Conservation (phyloP, 1,284 basidiomycete species). For the Malassezia equina region DNA sequence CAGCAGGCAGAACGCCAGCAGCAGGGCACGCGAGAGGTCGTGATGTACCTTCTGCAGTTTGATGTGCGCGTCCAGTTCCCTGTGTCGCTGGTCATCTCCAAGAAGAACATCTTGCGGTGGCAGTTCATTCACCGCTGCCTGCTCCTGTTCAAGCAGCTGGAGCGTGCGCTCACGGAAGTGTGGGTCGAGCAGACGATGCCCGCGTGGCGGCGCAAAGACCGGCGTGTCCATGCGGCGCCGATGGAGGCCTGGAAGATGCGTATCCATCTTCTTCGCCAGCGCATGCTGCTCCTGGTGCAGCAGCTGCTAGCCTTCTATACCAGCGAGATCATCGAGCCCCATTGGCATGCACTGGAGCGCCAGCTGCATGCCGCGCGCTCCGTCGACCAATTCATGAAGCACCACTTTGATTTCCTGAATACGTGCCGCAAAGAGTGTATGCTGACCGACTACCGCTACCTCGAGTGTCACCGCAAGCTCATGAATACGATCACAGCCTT, state of each 20-base stretch:
- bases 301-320: constrained; percentile 43
- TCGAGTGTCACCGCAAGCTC: constrained; percentile 32
- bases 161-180: constrained; percentile 33
- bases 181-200: constrained; percentile 36
- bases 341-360: constrained; percentile 37
- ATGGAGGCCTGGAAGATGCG: constrained; percentile 43
- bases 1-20: constrained; percentile 41
- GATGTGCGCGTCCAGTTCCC: constrained; percentile 46
- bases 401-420: constrained; percentile 45
- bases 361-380: constrained; percentile 36
- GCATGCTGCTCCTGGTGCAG: constrained; percentile 45
- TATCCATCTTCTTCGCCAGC: constrained; percentile 35
- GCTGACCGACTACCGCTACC: constrained; percentile 39
- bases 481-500: constrained; percentile 34
- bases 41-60: constrained; percentile 40
- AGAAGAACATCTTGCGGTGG: constrained; percentile 46
- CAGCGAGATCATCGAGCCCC: constrained; percentile 43
- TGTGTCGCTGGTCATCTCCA: constrained; percentile 46
- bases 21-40: constrained; percentile 50
- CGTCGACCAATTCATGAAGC: constrained; percentile 45
- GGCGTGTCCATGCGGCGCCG: constrained; percentile 16
- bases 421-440: constrained; percentile 42
- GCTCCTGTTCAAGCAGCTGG: constrained; percentile 43
- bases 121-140: constrained; percentile 42
- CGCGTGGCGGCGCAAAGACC: constrained; percentile 28